phyloP scores from a whole-genome alignment of 495 filamentous ascomycete genomes.

The Bombardia bombarda region DNA sequence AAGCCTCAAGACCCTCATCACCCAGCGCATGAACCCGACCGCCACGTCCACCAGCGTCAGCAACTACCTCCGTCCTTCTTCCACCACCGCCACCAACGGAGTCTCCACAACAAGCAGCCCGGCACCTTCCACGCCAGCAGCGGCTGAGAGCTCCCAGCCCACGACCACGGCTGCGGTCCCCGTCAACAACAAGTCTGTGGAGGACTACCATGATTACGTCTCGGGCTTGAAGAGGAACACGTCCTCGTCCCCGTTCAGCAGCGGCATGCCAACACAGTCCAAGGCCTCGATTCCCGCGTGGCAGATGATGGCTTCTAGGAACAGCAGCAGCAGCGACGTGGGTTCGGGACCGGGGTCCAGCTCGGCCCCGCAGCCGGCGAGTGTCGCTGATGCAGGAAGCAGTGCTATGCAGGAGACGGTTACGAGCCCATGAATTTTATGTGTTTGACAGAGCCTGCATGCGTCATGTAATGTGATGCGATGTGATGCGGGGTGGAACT shows the following conservation, averaged over 20 bases:
- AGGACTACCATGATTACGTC: slow-evolving; percentile 27
- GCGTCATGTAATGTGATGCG: too few relatives aligned
- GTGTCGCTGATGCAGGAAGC: slow-evolving; percentile 8
- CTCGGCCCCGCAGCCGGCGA: slow-evolving; percentile 18
- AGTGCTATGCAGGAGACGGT: slow-evolving; percentile 8
- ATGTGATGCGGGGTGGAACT: too few relatives aligned
- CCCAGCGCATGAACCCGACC: slow-evolving; percentile 61
- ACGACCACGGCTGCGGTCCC: not conserved
- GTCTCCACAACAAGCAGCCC: too few relatives aligned
- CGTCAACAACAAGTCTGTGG: slow-evolving; percentile 12
- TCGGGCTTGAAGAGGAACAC: slow-evolving; percentile 18
- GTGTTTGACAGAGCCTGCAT: not conserved
- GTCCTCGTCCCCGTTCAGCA: slow-evolving; percentile 31
- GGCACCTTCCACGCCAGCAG: slow-evolving; percentile 20
- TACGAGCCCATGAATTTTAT: not conserved
- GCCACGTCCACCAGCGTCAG: slow-evolving; percentile 26
- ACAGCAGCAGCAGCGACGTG: slow-evolving; percentile 8
- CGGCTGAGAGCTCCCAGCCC: slow-evolving; percentile 23
- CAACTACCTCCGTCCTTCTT: slow-evolving; percentile 30
- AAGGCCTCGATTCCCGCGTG: slow-evolving; percentile 79
- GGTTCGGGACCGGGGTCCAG: too few relatives aligned
- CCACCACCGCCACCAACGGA: slow-evolving; percentile 22
- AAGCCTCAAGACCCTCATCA: slow-evolving; percentile 82
- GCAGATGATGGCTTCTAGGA: slow-evolving; percentile 72
- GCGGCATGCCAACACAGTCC: slow-evolving; percentile 31